Percentiles rank a stretch among this genome's conserved stretches.
phyloP scores from a whole-genome alignment of 257 asterid species.

The Nicotiana otophora region DNA sequence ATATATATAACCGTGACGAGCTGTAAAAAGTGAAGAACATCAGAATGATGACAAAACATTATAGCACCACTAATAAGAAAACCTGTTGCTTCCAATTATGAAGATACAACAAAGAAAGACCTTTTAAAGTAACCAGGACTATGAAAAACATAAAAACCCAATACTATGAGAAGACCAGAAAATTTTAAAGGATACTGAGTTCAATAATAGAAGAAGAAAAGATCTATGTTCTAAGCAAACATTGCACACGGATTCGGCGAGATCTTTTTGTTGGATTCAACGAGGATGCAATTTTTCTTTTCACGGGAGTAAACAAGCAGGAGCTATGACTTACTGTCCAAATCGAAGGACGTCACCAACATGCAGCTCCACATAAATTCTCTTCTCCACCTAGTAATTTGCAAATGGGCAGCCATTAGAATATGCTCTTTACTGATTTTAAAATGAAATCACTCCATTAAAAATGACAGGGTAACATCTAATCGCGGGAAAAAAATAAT shows the following conservation, averaged over 20 bases:
- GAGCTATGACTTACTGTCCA: slow-evolving; percentile 70
- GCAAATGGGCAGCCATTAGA: slow-evolving; percentile 14
- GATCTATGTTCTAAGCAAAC: not conserved
- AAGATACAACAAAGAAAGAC: not conserved
- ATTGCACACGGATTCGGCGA: not conserved
- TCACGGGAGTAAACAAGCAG: not conserved
- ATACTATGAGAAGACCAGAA: not conserved
- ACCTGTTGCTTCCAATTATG: not conserved
- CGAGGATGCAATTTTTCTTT: not conserved
- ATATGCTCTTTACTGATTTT: slow-evolving; percentile 3
- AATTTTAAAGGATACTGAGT: not conserved
- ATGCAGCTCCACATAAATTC: slow-evolving; percentile 70
- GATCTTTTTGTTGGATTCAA: not conserved
- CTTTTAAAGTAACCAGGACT: not conserved
- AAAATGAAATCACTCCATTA: slow-evolving; percentile 7
- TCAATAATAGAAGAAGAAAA: not conserved
- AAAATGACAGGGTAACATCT: not conserved
- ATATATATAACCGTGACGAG: slow-evolving; percentile 84
- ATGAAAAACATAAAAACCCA: not conserved
- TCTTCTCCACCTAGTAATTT: slow-evolving; percentile 58
- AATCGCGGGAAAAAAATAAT: not conserved
- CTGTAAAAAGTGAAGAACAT: slow-evolving; percentile 33
- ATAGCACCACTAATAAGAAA: not conserved
- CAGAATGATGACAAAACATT: not conserved
- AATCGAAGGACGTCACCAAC: slow-evolving; percentile 95